A percentile compares a stretch with the other conserved stretches of the same genome.
These are phyloP conservation scores for Huntiella omanensis DNA, from an alignment of 2,329 filamentous ascomycete genomes.

Conservation along the genomic window DNA sequence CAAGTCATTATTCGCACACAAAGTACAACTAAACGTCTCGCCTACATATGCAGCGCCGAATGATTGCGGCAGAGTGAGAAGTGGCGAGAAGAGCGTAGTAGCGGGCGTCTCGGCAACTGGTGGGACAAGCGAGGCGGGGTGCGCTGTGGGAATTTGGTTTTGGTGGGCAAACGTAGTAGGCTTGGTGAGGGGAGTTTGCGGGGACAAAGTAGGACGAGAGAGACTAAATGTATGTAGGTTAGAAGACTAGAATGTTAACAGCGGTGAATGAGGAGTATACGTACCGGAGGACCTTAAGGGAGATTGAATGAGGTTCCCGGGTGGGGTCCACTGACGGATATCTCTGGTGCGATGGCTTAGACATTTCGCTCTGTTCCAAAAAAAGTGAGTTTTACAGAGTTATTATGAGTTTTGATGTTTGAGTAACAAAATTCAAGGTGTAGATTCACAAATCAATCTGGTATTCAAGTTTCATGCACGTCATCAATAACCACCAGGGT, in stretches of 20 bases:
- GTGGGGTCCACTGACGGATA: slow-evolving; percentile 36
- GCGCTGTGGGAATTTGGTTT: slow-evolving; percentile 12
- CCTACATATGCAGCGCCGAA: slow-evolving; percentile 94
- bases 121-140: slow-evolving; percentile 6
- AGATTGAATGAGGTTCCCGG: slow-evolving; percentile 64
- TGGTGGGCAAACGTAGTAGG: slow-evolving; percentile 23
- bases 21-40: slow-evolving; percentile 82
- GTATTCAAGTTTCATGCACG: neutral
- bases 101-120: neutral
- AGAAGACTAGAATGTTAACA: neutral
- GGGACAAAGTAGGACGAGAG: slow-evolving; percentile 59
- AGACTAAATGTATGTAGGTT: slow-evolving; percentile 32
- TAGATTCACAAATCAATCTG: neutral
- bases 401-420: too few species aligned
- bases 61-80: slow-evolving; percentile 21
- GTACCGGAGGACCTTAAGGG: slow-evolving; percentile 56
- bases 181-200: slow-evolving; percentile 36
- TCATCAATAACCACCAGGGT: neutral
- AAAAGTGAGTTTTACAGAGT: too few species aligned
- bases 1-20: slow-evolving; percentile 85
- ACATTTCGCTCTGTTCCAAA: neutral
- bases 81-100: slow-evolving; percentile 8
- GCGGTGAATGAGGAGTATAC: slow-evolving; percentile 7
- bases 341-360: slow-evolving; percentile 37
- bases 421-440: too few species aligned